These are phyloP conservation scores for Entonaema liquescens DNA, from an alignment of 495 filamentous ascomycete genomes.

Conservation along the genomic window DNA sequence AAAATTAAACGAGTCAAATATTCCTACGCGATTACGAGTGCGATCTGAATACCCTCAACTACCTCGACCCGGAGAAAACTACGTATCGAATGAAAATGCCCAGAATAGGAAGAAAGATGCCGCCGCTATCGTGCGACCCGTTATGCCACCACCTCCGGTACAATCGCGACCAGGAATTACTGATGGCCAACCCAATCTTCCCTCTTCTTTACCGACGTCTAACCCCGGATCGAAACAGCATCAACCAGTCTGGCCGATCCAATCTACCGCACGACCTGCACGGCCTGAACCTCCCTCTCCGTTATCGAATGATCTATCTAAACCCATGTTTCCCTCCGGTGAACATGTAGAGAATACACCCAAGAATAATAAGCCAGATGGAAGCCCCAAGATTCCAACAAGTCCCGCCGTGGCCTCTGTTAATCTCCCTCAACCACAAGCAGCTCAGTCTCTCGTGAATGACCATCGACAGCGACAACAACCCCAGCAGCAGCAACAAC, in stretches of 20 bases:
- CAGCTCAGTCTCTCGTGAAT: not conserved
- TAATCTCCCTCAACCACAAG: constrained; percentile 2
- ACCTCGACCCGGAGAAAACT: constrained; percentile 18
- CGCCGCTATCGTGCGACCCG: constrained; percentile 8
- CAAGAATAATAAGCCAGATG: constrained; percentile 8
- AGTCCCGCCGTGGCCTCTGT: not conserved
- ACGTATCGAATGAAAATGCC: constrained; percentile 27
- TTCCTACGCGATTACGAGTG: constrained; percentile 66
- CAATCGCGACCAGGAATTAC: constrained; percentile 21
- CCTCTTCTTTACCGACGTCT: not conserved
- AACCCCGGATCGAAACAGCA: not conserved
- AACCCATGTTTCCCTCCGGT: constrained; percentile 3
- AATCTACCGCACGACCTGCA: not conserved
- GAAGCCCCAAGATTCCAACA: not conserved
- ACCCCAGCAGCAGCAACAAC: constrained; percentile 4
- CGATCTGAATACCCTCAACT: constrained; percentile 39
- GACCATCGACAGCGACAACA: constrained; percentile 6
- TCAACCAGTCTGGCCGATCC: constrained; percentile 19
- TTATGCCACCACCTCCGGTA: not conserved
- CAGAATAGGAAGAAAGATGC: constrained; percentile 28
- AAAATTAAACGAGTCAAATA: constrained; percentile 72
- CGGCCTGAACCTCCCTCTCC: constrained; percentile 6
- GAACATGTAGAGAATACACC: constrained; percentile 2
- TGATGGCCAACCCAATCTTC: constrained; percentile 16
- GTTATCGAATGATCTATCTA: constrained; percentile 6